A percentile compares a stretch with the other conserved stretches of the same genome.
Evolutionary conservation across 2,329 filamentous ascomycete species (phyloP).

Genomic region (Penicillium expansum): DNA sequence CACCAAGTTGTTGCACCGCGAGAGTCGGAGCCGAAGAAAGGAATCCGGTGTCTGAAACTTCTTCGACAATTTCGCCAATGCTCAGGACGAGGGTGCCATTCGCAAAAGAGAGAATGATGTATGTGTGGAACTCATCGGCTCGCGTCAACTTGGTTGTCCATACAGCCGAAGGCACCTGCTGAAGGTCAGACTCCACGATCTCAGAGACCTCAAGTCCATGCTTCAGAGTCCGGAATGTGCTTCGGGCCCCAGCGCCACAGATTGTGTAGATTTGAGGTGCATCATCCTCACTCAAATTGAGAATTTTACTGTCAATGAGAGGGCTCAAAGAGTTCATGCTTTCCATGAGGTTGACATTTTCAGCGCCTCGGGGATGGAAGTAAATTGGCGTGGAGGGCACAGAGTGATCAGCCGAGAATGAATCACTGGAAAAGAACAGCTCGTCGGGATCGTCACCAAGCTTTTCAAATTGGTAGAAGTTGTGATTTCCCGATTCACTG

Average conservation of each 20-base stretch:
- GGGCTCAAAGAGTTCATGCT: constrained; percentile 88
- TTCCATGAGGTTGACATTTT: constrained; percentile 82
- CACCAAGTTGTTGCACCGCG: constrained; percentile 89
- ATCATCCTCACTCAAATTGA: constrained; percentile 86
- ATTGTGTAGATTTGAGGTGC: constrained; percentile 95
- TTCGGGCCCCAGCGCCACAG: constrained; percentile 82
- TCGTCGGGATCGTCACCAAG: constrained; percentile 94
- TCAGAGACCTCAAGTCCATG: constrained; percentile 92
- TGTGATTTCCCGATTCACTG: constrained; percentile 87
- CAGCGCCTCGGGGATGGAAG: constrained; percentile 74
- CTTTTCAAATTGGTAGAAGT: constrained; percentile 96
- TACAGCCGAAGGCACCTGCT: constrained; percentile 82
- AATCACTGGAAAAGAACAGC: constrained; percentile 77
- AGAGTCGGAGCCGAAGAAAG: constrained; percentile 83
- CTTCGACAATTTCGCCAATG: constrained; percentile 94
- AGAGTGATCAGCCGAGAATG: constrained; percentile 72
- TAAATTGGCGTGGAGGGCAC: constrained; percentile 74
- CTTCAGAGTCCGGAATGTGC: constrained; percentile 85
- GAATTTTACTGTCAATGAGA: constrained; percentile 84
- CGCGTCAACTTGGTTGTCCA: constrained; percentile 91
- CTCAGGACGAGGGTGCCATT: constrained; percentile 89
- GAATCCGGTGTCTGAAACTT: constrained; percentile 92
- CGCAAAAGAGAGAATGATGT: constrained; percentile 90
- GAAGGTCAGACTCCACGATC: constrained; percentile 90
- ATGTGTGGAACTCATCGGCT: constrained; percentile 82